A percentile compares a stretch with the other conserved stretches of the same genome.
Evolutionary conservation across 768 basidiomycete genomes (phyloP).

Genomic region (Mycena amicta): DNA sequence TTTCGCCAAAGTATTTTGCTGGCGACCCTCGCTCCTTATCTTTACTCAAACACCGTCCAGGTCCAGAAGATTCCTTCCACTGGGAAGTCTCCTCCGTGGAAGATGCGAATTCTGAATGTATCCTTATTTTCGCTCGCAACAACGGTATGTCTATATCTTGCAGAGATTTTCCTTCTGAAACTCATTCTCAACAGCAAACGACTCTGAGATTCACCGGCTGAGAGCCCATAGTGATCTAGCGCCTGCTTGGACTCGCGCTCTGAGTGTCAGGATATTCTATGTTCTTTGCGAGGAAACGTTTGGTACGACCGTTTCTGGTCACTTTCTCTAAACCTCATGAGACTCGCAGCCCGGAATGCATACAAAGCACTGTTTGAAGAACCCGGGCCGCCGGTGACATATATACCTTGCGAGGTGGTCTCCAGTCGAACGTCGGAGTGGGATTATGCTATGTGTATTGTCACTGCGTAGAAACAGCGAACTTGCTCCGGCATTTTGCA

Average conservation of each 20-base stretch:
- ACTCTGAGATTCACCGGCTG: neutral
- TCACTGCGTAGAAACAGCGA: conserved; percentile 27
- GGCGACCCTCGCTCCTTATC: neutral
- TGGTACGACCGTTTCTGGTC: conserved; percentile 33
- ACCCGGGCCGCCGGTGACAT: conserved; percentile 42
- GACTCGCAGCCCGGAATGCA: conserved; percentile 24
- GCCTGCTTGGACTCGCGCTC: neutral
- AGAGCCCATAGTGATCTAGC: neutral
- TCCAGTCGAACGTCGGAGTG: conserved; percentile 47
- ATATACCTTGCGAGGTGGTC: conserved; percentile 56
- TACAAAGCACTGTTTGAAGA: conserved; percentile 32
- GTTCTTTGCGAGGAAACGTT: conserved; percentile 27
- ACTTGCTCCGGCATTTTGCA: no score
- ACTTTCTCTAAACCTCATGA: neutral
- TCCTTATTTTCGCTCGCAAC: conserved; percentile 47
- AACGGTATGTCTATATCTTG: conserved; percentile 27
- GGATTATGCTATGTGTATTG: conserved; percentile 58
- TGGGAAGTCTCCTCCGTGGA: conserved; percentile 55
- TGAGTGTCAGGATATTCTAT: conserved; percentile 55
- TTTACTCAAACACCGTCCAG: conserved; percentile 11
- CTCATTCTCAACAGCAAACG: neutral
- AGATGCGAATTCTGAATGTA: conserved; percentile 42
- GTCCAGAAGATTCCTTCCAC: conserved; percentile 27
- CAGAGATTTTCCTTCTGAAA: neutral
- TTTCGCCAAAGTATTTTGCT: conserved; percentile 37